Evolutionary conservation across 75 land plant species (phyloP).

Genomic region (Larix kaempferi): DNA sequence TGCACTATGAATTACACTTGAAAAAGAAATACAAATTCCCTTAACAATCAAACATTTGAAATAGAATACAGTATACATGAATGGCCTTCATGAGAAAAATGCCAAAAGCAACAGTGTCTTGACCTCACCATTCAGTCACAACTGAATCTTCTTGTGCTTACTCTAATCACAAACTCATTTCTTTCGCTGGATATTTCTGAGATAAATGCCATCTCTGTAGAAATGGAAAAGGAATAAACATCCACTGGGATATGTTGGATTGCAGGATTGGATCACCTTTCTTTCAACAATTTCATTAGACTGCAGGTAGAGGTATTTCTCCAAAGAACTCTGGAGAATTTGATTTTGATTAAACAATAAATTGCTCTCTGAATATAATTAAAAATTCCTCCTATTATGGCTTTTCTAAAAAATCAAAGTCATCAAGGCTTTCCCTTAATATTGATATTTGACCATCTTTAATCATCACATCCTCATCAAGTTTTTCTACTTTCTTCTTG

Average conservation of each 20-base stretch:
- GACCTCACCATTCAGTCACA: background rate
- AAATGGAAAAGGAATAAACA: background rate
- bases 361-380: background rate
- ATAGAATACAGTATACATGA: background rate
- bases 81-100: background rate
- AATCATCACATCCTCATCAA: conserved; percentile 85
- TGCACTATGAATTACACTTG: background rate
- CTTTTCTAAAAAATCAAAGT: background rate
- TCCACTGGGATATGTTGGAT: background rate
- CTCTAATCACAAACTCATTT: background rate
- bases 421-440: conserved; percentile 19
- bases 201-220: background rate
- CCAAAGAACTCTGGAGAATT: background rate
- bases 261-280: background rate
- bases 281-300: background rate
- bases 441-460: conserved; percentile 90
- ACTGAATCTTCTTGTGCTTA: background rate
- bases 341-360: background rate
- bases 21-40: background rate
- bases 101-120: background rate
- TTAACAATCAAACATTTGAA: background rate
- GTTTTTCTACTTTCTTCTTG: conserved; percentile 67
- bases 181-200: background rate
- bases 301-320: background rate
- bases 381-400: background rate